Conservation (phyloP, 805 yeast genomes). For the Ogataea trehalophila region DNA sequence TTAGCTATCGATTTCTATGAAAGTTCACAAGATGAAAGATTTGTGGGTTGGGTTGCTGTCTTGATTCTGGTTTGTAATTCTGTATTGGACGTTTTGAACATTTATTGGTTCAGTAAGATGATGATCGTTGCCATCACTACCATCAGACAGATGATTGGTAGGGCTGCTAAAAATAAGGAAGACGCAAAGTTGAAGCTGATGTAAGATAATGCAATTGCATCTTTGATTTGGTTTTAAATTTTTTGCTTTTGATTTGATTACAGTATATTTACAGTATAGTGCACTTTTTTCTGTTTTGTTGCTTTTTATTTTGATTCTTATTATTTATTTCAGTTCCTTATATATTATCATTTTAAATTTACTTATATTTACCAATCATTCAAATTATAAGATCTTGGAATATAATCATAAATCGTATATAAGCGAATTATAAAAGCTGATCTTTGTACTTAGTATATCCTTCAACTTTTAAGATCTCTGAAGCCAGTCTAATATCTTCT, state of each 20-base stretch:
- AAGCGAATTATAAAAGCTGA: slow-evolving; percentile 2
- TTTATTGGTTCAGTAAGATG: slow-evolving; percentile 36
- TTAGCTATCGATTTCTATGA: slow-evolving; percentile 26
- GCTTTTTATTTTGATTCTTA: no score
- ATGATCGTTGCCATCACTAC: slow-evolving; percentile 32
- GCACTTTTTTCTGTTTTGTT: neutral
- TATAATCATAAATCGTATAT: neutral
- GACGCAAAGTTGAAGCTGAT: slow-evolving; percentile 29
- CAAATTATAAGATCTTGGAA: no score
- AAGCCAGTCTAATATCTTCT: slow-evolving; percentile 69
- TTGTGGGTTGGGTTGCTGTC: slow-evolving; percentile 21
- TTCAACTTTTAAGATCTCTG: slow-evolving; percentile 39
- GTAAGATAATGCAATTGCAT: slow-evolving; percentile 9
- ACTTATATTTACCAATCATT: no score
- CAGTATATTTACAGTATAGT: neutral
- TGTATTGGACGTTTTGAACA: slow-evolving; percentile 31
- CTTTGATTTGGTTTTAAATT: neutral
- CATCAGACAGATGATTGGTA: slow-evolving; percentile 28
- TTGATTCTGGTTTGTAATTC: slow-evolving; percentile 29
- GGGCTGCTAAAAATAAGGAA: slow-evolving; percentile 15
- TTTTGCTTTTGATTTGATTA: neutral
- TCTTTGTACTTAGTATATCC: slow-evolving; percentile 35
- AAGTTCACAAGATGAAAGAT: slow-evolving; percentile 25
- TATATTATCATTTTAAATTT: no score
- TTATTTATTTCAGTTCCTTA: no score